Evolutionary conservation across 768 basidiomycete species (phyloP).

Genomic region (Boletus rubescentipes): DNA sequence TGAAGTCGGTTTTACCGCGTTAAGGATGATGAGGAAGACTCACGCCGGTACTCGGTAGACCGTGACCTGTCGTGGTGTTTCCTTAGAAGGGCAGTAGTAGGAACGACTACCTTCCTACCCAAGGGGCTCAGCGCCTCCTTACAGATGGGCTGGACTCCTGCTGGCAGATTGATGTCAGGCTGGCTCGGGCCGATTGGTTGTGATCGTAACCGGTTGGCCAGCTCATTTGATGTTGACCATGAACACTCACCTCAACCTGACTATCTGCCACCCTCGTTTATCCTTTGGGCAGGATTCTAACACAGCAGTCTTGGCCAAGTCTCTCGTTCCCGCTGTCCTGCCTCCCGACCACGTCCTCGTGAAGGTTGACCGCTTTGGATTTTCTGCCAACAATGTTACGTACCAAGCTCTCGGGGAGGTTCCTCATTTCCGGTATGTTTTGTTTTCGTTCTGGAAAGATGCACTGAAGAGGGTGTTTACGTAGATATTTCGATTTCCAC

Average conservation of each 20-base stretch:
- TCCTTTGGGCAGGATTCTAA: conserved; percentile 35
- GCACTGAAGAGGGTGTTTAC: conserved; percentile 17
- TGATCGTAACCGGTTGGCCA: no score
- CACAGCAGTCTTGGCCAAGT: conserved; percentile 29
- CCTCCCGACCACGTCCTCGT: conserved; percentile 52
- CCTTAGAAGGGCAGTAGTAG: no score
- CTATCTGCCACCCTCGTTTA: conserved; percentile 40
- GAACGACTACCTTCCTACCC: no score
- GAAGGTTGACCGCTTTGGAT: conserved; percentile 65
- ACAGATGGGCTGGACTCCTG: no score
- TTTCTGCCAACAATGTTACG: conserved; percentile 70
- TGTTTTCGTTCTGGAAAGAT: neutral
- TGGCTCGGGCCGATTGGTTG: no score
- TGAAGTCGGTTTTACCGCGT: no score
- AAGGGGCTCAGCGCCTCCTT: no score
- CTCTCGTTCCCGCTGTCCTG: conserved; percentile 14
- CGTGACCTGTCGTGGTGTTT: no score
- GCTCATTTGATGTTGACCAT: neutral
- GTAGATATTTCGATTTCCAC: conserved; percentile 72
- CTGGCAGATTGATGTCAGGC: no score
- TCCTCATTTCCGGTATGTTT: conserved; percentile 39
- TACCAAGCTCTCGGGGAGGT: conserved; percentile 57
- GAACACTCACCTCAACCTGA: conserved; percentile 27
- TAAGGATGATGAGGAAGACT: no score
- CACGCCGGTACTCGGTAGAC: no score